phyloP scores from a whole-genome alignment of 2,329 filamentous ascomycete species.

The Exophiala oligosperma region DNA sequence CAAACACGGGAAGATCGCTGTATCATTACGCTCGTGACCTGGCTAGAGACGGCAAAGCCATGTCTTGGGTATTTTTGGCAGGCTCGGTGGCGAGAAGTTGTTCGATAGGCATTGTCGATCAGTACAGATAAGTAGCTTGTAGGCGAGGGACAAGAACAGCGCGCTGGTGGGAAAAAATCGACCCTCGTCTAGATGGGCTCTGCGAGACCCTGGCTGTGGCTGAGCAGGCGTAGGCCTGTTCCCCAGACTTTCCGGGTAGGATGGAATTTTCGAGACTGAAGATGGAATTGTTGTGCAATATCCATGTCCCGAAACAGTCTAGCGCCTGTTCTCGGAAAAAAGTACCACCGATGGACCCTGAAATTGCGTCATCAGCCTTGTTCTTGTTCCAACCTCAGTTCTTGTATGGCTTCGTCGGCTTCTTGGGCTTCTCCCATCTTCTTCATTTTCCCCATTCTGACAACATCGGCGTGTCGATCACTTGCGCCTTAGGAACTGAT shows the following conservation, averaged over 20 bases:
- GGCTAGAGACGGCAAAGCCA: background rate
- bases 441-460: background rate
- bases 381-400: constrained; percentile 22
- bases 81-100: background rate
- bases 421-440: background rate
- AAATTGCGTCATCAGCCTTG: constrained; percentile 4
- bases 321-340: constrained; percentile 12
- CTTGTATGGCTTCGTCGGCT: background rate
- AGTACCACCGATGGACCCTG: background rate
- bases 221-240: constrained; percentile 8
- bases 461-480: too few relatives aligned
- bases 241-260: background rate
- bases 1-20: background rate
- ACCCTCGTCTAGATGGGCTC: background rate
- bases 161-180: background rate
- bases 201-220: constrained; percentile 12
- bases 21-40: background rate
- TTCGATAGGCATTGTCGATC: background rate
- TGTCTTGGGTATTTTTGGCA: constrained; percentile 1
- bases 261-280: constrained; percentile 5
- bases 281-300: constrained; percentile 9
- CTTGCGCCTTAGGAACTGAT: background rate
- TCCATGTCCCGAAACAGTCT: background rate
- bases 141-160: background rate
- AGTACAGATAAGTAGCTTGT: background rate